Percentiles rank a stretch among this genome's conserved stretches.
These are phyloP conservation scores for Juglanconis oblonga DNA, from an alignment of 2,329 filamentous ascomycete genomes.

Conservation along the genomic window DNA sequence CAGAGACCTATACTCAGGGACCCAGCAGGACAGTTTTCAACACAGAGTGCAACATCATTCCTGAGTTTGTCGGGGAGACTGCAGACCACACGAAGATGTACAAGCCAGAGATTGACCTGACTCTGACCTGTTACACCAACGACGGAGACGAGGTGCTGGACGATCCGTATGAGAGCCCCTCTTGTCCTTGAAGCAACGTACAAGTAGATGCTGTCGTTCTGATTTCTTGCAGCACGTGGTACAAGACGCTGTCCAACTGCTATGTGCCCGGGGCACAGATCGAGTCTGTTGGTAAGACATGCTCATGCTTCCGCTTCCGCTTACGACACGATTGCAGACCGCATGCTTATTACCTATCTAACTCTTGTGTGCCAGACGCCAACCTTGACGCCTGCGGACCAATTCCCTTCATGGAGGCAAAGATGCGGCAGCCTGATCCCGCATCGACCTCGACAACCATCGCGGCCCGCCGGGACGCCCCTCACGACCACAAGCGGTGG, in stretches of 20 bases:
- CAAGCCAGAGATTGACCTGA: slow-evolving; percentile 15
- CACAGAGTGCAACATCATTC: slow-evolving; percentile 19
- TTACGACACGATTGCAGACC: not conserved
- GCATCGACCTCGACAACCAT: not conserved
- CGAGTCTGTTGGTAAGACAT: slow-evolving; percentile 2
- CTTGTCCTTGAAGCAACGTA: not conserved
- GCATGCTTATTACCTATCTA: not conserved
- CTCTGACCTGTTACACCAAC: slow-evolving; percentile 13
- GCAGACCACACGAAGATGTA: slow-evolving; percentile 19
- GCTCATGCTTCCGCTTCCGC: not conserved
- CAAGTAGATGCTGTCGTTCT: not conserved
- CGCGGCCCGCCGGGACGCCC: not conserved
- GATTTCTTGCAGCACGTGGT: slow-evolving; percentile 7
- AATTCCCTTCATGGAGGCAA: slow-evolving; percentile 16
- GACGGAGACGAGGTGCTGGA: not conserved
- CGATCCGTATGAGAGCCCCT: not conserved
- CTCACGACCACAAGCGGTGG: slow-evolving; percentile 5
- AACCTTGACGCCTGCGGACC: slow-evolving; percentile 14
- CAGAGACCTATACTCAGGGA: not conserved
- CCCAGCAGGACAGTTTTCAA: slow-evolving; percentile 13
- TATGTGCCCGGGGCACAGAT: slow-evolving; percentile 15
- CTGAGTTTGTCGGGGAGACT: not conserved
- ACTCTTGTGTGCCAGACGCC: not conserved
- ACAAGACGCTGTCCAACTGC: slow-evolving; percentile 16
- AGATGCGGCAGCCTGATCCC: slow-evolving; percentile 15